Evolutionary conservation across 805 yeast species (phyloP), one percentile per base, ranked within the genome.

Genomic region (Candida montana): DNA sequence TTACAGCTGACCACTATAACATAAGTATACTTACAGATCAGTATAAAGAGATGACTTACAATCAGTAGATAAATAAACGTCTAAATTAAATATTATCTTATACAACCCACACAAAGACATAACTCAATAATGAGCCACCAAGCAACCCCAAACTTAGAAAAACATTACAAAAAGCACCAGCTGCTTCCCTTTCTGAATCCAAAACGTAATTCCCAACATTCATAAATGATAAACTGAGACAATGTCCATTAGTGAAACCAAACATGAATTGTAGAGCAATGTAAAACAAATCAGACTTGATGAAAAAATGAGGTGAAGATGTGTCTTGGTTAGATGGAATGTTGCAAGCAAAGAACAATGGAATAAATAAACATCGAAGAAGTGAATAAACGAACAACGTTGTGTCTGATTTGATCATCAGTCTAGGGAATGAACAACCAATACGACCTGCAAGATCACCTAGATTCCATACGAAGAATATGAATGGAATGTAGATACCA

Each of bases 141-240:
- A 93, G 79, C 38, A 91, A 70, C 0, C 96, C 96, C 10, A 79
- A 56, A 42, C 90, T 80, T 39, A 90, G 74, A 50, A 87, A 79
- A 18, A 90, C 77, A 1, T 88, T 79, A 34, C 95, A 81, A 58
- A 90, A 85, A 3, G 97, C 97, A 34, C 96, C 96, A 2, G 98
- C 96, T 1, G 96, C 96, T 45, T 86, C 87, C 58, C 79, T 80
- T 54, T 87, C 91, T 17, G 72, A 72, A 27, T 79, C 86, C 1
- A 71, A 69, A 26, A 76, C 82, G 43, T 69, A 72, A 15, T 70
- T 66, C 0, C 84, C 81, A 3, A 88, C 83, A 35, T 72, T 72
- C 83, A 87, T 85, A 63, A 91, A 87, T 42, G 87, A 75, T 21
- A 87, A 75, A 7, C 95, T 81, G 39, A 84, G 74, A 23, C 85